Conservation (phyloP, 2,329 filamentous ascomycete genomes). For the Pleoardoris graminearum region DNA sequence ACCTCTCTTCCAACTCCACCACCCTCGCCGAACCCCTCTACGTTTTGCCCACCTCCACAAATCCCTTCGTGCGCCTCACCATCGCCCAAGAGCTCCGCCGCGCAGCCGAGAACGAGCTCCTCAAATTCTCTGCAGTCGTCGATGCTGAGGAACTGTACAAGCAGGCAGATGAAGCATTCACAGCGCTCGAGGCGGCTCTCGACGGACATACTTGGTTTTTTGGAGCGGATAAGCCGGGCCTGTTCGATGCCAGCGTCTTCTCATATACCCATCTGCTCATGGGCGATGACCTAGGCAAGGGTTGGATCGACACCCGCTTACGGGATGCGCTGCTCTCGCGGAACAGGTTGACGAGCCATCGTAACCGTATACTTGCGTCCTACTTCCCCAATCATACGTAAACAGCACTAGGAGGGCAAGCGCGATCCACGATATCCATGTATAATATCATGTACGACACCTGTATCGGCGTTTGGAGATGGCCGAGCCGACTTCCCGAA, state of each 20-base stretch:
- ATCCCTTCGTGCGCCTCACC: constrained; percentile 63
- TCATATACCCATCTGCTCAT: constrained; percentile 84
- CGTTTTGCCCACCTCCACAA: constrained; percentile 64
- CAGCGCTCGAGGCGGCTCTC: constrained; percentile 63
- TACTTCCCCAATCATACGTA: constrained; percentile 49
- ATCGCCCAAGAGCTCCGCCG: constrained; percentile 68
- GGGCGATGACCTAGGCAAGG: constrained; percentile 58
- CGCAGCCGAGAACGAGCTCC: constrained; percentile 75
- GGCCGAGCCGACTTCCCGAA: not conserved
- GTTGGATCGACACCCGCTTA: constrained; percentile 67
- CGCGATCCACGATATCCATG: not conserved
- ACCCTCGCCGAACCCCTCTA: constrained; percentile 73
- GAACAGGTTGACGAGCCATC: constrained; percentile 67
- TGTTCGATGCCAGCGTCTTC: constrained; percentile 90
- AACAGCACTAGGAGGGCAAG: constrained; percentile 1
- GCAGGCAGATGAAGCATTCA: constrained; percentile 65
- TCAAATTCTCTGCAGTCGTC: constrained; percentile 63
- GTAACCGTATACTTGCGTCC: constrained; percentile 58
- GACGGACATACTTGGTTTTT: constrained; percentile 66
- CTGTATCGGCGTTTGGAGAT: not conserved
- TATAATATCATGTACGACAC: not conserved
- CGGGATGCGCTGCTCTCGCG: constrained; percentile 59
- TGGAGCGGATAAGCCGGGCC: constrained; percentile 59
- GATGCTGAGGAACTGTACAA: constrained; percentile 61
- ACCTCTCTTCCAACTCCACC: constrained; percentile 71